Evolutionary conservation across 2,329 filamentous ascomycete genomes (phyloP).

Genomic region (Trichoderma sp.): DNA sequence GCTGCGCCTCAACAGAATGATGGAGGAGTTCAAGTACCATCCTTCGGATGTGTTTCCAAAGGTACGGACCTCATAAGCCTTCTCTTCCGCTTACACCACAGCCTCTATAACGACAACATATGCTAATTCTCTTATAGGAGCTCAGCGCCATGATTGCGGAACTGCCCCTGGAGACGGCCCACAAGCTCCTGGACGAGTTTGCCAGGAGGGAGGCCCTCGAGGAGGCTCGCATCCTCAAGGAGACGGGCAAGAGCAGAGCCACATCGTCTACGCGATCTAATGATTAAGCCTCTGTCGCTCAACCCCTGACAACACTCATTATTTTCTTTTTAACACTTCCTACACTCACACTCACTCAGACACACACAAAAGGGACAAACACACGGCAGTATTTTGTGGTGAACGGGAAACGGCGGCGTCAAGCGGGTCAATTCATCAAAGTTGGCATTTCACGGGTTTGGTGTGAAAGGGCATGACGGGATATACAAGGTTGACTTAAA

Average conservation of each 20-base stretch:
- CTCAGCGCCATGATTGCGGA: slow-evolving; percentile 18
- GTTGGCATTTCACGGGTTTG: slow-evolving; percentile 22
- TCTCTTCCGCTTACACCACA: no score
- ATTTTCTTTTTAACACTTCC: no score
- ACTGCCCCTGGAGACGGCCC: slow-evolving; percentile 18
- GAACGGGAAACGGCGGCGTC: slow-evolving; percentile 20
- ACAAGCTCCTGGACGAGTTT: slow-evolving; percentile 23
- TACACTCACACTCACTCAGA: no score
- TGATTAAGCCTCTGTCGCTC: neutral
- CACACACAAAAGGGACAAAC: neutral
- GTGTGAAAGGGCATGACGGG: slow-evolving; percentile 25
- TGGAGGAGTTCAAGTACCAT: slow-evolving; percentile 22
- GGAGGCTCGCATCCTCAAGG: slow-evolving; percentile 17
- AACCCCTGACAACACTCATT: no score
- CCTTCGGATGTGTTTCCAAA: slow-evolving; percentile 1
- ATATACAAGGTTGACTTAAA: slow-evolving; percentile 23
- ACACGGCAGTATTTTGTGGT: neutral
- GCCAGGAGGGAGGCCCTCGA: slow-evolving; percentile 18
- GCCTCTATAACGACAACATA: neutral
- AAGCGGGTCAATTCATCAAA: slow-evolving; percentile 21
- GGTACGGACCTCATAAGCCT: neutral
- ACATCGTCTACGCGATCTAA: slow-evolving; percentile 20
- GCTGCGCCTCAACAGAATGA: slow-evolving; percentile 19
- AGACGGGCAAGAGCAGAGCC: slow-evolving; percentile 22
- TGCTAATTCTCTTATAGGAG: slow-evolving; percentile 8